Evolutionary conservation across 2,329 filamentous ascomycete species (phyloP).

Genomic region (Stagonosporopsis chrysanthemi): DNA sequence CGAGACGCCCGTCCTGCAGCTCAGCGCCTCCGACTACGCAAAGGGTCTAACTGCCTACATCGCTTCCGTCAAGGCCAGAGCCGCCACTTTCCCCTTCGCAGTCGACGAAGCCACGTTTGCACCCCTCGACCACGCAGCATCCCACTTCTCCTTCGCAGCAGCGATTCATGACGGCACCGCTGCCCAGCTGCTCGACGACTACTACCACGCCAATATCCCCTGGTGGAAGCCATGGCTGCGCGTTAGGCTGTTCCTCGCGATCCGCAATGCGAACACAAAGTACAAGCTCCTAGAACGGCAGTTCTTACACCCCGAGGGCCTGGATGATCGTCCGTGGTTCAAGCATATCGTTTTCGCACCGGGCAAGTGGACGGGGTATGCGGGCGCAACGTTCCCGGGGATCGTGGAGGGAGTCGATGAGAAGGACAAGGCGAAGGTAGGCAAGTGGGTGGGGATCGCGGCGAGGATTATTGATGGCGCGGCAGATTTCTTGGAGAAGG

Average conservation of each 20-base stretch:
- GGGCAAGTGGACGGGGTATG: slow-evolving; percentile 89
- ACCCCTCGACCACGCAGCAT: slow-evolving; percentile 58
- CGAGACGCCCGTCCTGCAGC: slow-evolving; percentile 56
- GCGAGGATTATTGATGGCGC: slow-evolving; percentile 46
- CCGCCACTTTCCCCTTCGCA: slow-evolving; percentile 23
- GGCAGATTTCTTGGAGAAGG: slow-evolving; percentile 43
- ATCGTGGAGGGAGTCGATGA: slow-evolving; percentile 69
- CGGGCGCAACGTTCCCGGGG: slow-evolving; percentile 73
- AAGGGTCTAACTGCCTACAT: slow-evolving; percentile 53
- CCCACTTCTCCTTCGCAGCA: slow-evolving; percentile 58
- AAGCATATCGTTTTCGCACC: slow-evolving; percentile 96
- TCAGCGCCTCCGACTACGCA: slow-evolving; percentile 59
- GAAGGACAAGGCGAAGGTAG: slow-evolving; percentile 48
- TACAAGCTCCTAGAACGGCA: slow-evolving; percentile 85
- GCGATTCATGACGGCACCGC: slow-evolving; percentile 61
- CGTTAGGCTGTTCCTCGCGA: slow-evolving; percentile 67
- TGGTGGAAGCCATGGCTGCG: slow-evolving; percentile 82
- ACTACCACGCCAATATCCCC: slow-evolving; percentile 62
- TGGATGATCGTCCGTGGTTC: slow-evolving; percentile 86
- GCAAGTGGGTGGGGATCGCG: slow-evolving; percentile 55
- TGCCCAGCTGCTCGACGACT: slow-evolving; percentile 55
- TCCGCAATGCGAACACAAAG: slow-evolving; percentile 75
- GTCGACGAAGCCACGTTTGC: slow-evolving; percentile 43
- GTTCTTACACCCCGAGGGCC: slow-evolving; percentile 77
- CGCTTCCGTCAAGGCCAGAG: slow-evolving; percentile 49